Percentiles rank a stretch among this genome's conserved stretches.
Evolutionary conservation across 208 protist genomes (phyloP).

Genomic region (Acanthamoeba royreba): DNA sequence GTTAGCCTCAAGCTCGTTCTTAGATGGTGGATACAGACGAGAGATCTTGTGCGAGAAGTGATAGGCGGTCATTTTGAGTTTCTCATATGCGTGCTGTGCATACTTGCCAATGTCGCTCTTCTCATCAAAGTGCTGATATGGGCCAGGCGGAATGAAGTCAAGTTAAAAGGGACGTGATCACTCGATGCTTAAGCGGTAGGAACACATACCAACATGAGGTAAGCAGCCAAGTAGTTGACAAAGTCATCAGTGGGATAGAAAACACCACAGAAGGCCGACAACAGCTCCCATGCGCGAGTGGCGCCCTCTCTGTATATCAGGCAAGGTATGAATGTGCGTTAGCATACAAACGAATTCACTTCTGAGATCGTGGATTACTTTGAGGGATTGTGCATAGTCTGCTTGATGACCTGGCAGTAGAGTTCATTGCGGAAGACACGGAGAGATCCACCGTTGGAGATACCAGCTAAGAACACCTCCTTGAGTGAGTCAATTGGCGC

Average conservation of each 20-base stretch:
- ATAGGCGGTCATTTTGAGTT: background rate
- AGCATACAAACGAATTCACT: background rate
- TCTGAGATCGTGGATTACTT: background rate
- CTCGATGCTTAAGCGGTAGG: too few relatives aligned
- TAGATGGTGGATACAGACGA: background rate
- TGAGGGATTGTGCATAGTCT: background rate
- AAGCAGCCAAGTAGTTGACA: background rate
- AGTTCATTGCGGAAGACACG: background rate
- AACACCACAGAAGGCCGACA: background rate
- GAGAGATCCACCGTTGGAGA: background rate
- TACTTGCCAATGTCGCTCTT: background rate
- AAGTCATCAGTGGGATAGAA: background rate
- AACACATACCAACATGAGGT: background rate
- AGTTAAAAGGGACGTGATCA: too few relatives aligned
- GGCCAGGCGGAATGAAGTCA: too few relatives aligned
- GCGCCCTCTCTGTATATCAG: background rate
- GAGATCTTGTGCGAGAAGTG: background rate
- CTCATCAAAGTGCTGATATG: too few relatives aligned
- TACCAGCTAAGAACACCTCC: background rate
- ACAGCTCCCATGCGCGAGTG: background rate
- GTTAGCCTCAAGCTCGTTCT: background rate
- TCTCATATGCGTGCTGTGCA: background rate
- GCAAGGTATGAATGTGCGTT: background rate
- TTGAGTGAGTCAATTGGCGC: background rate
- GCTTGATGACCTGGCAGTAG: constrained; percentile 15